Percentiles rank a stretch among this genome's conserved stretches.
These are phyloP conservation scores for Elaeis oleifera DNA, from an alignment of 202 grass and related monocot genomes.

Conservation along the genomic window DNA sequence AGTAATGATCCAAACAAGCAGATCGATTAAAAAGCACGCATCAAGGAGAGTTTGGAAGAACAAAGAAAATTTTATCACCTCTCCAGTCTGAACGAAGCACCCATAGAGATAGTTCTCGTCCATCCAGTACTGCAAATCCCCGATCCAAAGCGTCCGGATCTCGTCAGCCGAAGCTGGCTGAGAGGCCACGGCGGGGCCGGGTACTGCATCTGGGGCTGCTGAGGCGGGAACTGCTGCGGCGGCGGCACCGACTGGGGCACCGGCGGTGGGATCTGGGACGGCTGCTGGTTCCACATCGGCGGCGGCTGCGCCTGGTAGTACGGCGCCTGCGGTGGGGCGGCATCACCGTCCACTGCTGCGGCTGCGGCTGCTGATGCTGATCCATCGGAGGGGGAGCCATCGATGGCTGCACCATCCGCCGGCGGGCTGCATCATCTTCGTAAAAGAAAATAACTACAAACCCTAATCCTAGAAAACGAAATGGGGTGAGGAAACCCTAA, in stretches of 20 bases:
- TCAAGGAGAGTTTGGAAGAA: neutral
- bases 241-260: neutral
- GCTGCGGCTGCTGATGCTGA: neutral
- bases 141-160: slow-evolving; percentile 78
- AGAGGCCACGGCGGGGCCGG: neutral
- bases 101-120: slow-evolving; percentile 63
- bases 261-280: neutral
- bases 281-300: slow-evolving; percentile 10
- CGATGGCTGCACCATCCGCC: neutral
- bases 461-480: neutral
- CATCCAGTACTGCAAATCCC: slow-evolving; percentile 93
- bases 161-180: slow-evolving; percentile 33
- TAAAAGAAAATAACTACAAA: neutral
- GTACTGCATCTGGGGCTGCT: neutral
- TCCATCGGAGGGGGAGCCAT: slow-evolving; percentile 3
- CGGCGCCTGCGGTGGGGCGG: neutral
- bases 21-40: too few species aligned
- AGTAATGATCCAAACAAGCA: too few species aligned
- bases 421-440: slow-evolving; percentile 7
- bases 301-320: slow-evolving; percentile 1
- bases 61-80: slow-evolving; percentile 34
- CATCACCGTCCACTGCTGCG: slow-evolving; percentile 11
- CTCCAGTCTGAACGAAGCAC: slow-evolving; percentile 41
- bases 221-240: slow-evolving; percentile 1
- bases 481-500: neutral